Evolutionary conservation across 2,329 filamentous ascomycete species (phyloP).

Genomic region (Mariannaea sp.): DNA sequence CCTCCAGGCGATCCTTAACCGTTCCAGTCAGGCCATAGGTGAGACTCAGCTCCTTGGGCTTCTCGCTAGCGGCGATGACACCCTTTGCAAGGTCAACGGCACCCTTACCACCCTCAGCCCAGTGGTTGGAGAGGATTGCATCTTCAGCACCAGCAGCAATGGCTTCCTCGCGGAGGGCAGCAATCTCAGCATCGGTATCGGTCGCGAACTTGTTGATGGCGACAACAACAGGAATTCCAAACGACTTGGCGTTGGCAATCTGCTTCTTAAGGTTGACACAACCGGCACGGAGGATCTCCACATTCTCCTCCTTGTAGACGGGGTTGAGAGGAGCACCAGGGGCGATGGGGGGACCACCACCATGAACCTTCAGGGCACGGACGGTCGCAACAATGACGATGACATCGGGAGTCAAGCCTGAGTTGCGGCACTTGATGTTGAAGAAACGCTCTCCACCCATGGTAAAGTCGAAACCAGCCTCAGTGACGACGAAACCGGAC

Average conservation of each 20-base stretch:
- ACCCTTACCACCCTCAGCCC: slow-evolving; percentile 91
- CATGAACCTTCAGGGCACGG: slow-evolving; percentile 94
- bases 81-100: slow-evolving; percentile 87
- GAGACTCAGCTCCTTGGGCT: slow-evolving; percentile 85
- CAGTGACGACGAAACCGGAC: slow-evolving; percentile 91
- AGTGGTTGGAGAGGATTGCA: slow-evolving; percentile 93
- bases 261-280: slow-evolving; percentile 97
- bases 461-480: slow-evolving; percentile 98
- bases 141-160: slow-evolving; percentile 91
- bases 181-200: slow-evolving; percentile 90
- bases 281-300: slow-evolving; percentile 85
- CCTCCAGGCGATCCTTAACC: slow-evolving; percentile 87
- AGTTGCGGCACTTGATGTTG: slow-evolving; percentile 99
- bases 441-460: slow-evolving; percentile 99
- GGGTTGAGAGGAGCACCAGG: slow-evolving; percentile 84
- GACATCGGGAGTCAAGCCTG: slow-evolving; percentile 88
- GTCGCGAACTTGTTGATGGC: slow-evolving; percentile 97
- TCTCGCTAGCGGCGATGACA: slow-evolving; percentile 80
- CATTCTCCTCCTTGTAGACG: slow-evolving; percentile 91
- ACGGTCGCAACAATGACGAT: slow-evolving; percentile 96
- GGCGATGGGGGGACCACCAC: slow-evolving; percentile 90
- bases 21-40: slow-evolving; percentile 80
- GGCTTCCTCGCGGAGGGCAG: slow-evolving; percentile 87
- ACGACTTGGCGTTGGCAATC: slow-evolving; percentile 85
- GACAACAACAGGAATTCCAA: slow-evolving; percentile 92